Evolutionary conservation across 306 rosid genomes (phyloP).

Genomic region (Cucurbita ficifolia): DNA sequence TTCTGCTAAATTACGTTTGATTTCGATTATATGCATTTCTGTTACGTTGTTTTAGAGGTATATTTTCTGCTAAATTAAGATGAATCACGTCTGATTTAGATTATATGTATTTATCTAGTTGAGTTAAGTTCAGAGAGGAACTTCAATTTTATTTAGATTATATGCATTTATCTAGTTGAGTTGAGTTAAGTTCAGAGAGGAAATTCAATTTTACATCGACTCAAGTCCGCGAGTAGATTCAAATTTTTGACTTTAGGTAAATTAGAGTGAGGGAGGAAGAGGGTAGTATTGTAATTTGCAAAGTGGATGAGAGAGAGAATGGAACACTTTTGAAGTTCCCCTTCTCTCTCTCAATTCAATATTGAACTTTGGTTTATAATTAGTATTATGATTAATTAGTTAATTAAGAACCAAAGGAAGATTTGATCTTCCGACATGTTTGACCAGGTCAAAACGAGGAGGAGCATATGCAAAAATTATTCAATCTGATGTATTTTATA

Average conservation of each 20-base stretch:
- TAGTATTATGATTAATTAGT: not conserved
- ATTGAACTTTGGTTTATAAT: not conserved
- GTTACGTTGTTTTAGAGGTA: not conserved
- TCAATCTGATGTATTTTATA: not conserved
- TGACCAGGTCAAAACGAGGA: constrained; percentile 46
- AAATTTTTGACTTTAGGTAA: no score
- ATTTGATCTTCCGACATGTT: constrained; percentile 9
- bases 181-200: not conserved
- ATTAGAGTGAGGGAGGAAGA: no score
- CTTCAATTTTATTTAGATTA: no score
- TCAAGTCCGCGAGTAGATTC: no score
- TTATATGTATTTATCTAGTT: no score
- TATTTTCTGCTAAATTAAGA: no score
- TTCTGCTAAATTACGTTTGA: no score
- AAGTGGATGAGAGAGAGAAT: not conserved
- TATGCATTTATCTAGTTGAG: no score
- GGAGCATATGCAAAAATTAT: constrained; percentile 5
- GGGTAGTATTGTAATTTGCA: not conserved
- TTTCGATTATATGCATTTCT: no score
- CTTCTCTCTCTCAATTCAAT: not conserved
- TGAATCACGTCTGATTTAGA: no score
- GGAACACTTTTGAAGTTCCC: not conserved
- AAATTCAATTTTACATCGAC: not conserved
- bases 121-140: not conserved
- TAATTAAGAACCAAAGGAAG: not conserved